Percentiles rank a stretch among this genome's conserved stretches.
These are phyloP conservation scores for Pichia cactophila DNA, from an alignment of 1,139 yeast species.

Conservation along the genomic window DNA sequence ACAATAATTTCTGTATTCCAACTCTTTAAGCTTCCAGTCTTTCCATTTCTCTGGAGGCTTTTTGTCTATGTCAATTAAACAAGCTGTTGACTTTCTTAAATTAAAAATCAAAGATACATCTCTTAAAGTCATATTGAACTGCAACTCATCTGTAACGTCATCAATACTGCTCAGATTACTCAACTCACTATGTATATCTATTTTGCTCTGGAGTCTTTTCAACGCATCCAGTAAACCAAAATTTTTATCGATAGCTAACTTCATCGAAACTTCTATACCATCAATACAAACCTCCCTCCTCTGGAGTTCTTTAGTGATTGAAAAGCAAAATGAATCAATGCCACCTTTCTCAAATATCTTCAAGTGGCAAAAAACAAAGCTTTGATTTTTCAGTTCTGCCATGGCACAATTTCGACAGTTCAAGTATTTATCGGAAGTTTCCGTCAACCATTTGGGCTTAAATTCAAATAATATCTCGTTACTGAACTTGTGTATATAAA, in stretches of 20 bases:
- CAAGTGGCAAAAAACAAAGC: constrained; percentile 17
- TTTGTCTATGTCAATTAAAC: constrained; percentile 39
- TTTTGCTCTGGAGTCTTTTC: constrained; percentile 19
- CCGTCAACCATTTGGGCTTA: constrained; percentile 29
- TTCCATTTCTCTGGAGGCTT: constrained; percentile 22
- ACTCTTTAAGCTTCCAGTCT: constrained; percentile 25
- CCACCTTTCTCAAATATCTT: constrained; percentile 13
- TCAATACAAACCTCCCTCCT: not conserved
- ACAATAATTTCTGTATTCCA: constrained; percentile 14
- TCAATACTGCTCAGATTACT: constrained; percentile 29
- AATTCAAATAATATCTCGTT: constrained; percentile 22
- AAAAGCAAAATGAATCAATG: constrained; percentile 18
- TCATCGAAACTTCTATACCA: not conserved
- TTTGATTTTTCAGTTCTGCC: constrained; percentile 14
- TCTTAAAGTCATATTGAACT: constrained; percentile 46
- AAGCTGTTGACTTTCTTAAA: constrained; percentile 26
- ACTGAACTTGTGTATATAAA: constrained; percentile 10
- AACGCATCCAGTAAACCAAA: constrained; percentile 12
- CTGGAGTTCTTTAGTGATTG: constrained; percentile 11
- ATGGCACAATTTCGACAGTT: constrained; percentile 28
- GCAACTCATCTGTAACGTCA: constrained; percentile 40
- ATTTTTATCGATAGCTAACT: constrained; percentile 8
- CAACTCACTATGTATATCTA: constrained; percentile 20
- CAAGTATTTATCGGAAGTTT: constrained; percentile 9
- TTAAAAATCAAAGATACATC: constrained; percentile 47